phyloP scores from a whole-genome alignment of 2,329 filamentous ascomycete species.

The Trichoderma asperellum region DNA sequence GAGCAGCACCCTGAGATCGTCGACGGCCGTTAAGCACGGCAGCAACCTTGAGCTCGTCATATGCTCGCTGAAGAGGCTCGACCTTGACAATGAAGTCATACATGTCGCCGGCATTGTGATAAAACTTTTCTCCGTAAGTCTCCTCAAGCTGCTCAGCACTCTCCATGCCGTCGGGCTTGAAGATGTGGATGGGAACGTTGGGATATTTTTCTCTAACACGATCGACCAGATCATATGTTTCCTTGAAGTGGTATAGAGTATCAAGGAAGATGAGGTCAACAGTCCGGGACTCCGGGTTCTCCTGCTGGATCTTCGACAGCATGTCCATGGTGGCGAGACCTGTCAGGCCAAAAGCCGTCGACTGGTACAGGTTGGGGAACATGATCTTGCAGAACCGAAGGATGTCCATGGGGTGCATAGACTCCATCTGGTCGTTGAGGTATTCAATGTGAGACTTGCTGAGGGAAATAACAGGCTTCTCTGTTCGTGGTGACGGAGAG shows the following conservation, averaged over 20 bases:
- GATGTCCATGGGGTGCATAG: conserved; percentile 87
- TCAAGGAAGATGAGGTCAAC: conserved; percentile 80
- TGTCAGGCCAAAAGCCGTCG: conserved; percentile 80
- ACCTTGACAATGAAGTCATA: conserved; percentile 99
- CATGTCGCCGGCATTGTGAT: conserved; percentile 82
- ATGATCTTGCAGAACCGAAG: conserved; percentile 90
- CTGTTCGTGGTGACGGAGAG: conserved; percentile 41
- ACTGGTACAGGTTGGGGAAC: conserved; percentile 87
- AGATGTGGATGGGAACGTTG: conserved; percentile 80
- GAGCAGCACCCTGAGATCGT: conserved; percentile 89
- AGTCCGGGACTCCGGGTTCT: conserved; percentile 62
- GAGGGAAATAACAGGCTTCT: conserved; percentile 74
- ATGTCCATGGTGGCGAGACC: conserved; percentile 85
- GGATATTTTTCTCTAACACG: conserved; percentile 77
- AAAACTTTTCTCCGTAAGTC: conserved; percentile 80
- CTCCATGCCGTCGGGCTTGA: conserved; percentile 78
- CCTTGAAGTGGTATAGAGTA: conserved; percentile 79
- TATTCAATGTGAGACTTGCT: conserved; percentile 86
- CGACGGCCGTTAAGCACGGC: conserved; percentile 92
- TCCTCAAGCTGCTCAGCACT: conserved; percentile 77
- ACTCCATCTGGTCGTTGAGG: conserved; percentile 86
- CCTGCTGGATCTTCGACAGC: conserved; percentile 72
- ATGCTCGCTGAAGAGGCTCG: conserved; percentile 90
- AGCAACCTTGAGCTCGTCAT: conserved; percentile 81
- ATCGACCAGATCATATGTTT: conserved; percentile 75